Base-by-base conservation (phyloP, 2,329 filamentous ascomycete species). In the Basipetospora chlamydospora region DNA sequence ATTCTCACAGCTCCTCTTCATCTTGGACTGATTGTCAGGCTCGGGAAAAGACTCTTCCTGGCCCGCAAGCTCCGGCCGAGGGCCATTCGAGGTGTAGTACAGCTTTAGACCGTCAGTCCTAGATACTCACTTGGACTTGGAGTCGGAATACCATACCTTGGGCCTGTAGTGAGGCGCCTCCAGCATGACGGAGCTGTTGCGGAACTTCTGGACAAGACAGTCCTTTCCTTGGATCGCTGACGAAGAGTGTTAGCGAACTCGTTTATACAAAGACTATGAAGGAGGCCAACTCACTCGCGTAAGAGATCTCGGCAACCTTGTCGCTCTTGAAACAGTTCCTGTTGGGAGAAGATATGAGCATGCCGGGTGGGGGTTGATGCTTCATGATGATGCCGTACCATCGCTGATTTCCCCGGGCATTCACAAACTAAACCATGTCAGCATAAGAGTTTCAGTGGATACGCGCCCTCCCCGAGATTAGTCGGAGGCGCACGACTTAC, bases 181-280 rank as follows among this genome's bases (percentile, higher is more conserved):
- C 1, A 88, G 66, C 85, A 96, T 95, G 21, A 98, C 86, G 0
- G 85, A 88, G 26, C 85, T 94, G 61, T 98, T 98, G 25, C 90
- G 78, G 51, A 98, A 98, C 53, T 96, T 95, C 54, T 92, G 82
- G 6, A 95, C 74, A 0, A 96, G 67, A 44, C 84, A 88, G 50
- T 94, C 86, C 43, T 80, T 80, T 31, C 90, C 90, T 61, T 98
- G 90, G 41, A 94, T 88, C 10, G 87, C 81, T 86, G 39, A 28
- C 33, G n/a, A n/a, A n/a, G n/a, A n/a, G n/a, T n/a, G n/a, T n/a
- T n/a, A n/a, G n/a, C n/a, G n/a, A n/a, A n/a, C n/a, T n/a, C n/a
- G n/a, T n/a, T n/a, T n/a, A n/a, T n/a, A n/a, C n/a, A n/a, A n/a
- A n/a, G n/a, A n/a, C 6, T 3, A 3, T 4, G 3, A 5, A 2